Percentiles rank a stretch among this genome's conserved stretches.
These are phyloP conservation scores for Jimgerdemannia lactiflua DNA, from an alignment of 192 early-diverging fungal genomes.

Conservation along the genomic window DNA sequence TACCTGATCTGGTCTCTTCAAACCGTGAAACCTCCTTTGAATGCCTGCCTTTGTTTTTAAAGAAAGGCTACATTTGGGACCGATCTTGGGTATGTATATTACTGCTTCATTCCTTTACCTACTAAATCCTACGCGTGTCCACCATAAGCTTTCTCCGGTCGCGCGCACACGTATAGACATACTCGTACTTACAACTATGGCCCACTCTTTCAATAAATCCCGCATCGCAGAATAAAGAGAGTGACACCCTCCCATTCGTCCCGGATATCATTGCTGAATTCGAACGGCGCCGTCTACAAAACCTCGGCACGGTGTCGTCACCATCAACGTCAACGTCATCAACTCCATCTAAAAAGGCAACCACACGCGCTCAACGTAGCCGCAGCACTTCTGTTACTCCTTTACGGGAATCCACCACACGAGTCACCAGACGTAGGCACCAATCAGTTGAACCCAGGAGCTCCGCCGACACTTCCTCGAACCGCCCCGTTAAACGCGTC, in stretches of 20 bases:
- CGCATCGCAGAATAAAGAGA: not conserved
- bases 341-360: not conserved
- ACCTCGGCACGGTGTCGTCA: not conserved
- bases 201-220: not conserved
- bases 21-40: not conserved
- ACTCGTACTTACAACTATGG: not conserved
- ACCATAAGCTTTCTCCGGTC: not conserved
- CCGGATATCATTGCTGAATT: not conserved
- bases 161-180: not conserved
- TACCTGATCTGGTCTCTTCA: not conserved
- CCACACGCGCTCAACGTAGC: too few relatives aligned
- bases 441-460: not conserved
- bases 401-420: too few relatives aligned
- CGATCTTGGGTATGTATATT: not conserved
- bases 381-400: too few relatives aligned
- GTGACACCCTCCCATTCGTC: not conserved
- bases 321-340: not conserved
- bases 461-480: not conserved
- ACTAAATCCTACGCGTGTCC: not conserved
- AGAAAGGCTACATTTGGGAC: not conserved
- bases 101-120: not conserved
- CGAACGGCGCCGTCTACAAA: not conserved
- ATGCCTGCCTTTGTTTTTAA: not conserved
- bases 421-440: too few relatives aligned
- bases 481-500: not conserved